Evolutionary conservation across 2,329 filamentous ascomycete genomes (phyloP), one percentile per base, ranked within the genome.

Genomic region (Lecanicillium sp.): DNA sequence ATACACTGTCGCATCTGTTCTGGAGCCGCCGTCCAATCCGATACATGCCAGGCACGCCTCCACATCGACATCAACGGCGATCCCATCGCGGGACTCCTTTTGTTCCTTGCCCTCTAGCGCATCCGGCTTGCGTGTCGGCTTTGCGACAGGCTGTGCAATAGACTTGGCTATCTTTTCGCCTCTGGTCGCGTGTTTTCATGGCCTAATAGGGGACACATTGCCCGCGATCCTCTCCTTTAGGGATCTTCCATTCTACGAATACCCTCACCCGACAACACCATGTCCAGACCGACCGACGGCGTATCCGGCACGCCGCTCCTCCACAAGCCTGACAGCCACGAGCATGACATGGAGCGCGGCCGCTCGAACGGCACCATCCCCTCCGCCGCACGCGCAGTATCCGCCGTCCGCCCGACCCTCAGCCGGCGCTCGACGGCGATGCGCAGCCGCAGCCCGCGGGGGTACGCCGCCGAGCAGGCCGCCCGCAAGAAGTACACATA

Each of bases 401-500:
- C 52, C 54, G 46, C 49, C 52, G 32, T 52, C 55, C 51, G 55
- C 7, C 52, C 60, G 24, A 54, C 60, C 39, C 60, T 70, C 43
- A 60, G 59, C 50, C 58, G 62, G 11, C 73, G 79, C 49, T 85
- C 83, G 35, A 49, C 47, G 12, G 84, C 84, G 11, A 83, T 95
- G 68, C 82, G 86, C 60, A 90, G 88, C 61, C 77, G 81, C 58
- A 90, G 86, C 61, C 87, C 88, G n/a, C 77, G 81, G 33, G 59
- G 60, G 37, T 60, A 58, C 36, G 64, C 63, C 14, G 63, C 62
- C 32, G 61, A 61, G 46, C 60, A 61, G 17, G 60, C 65, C 24
- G 90, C 87, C 29, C 79, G 80, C 61, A 85, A 81, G 62, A 89
- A 89, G 67, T 97, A 98, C 68, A 84, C 86, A 20, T 88, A 91